Evolutionary conservation across 495 filamentous ascomycete genomes (phyloP).

Genomic region (Lophiostoma macrostomum): DNA sequence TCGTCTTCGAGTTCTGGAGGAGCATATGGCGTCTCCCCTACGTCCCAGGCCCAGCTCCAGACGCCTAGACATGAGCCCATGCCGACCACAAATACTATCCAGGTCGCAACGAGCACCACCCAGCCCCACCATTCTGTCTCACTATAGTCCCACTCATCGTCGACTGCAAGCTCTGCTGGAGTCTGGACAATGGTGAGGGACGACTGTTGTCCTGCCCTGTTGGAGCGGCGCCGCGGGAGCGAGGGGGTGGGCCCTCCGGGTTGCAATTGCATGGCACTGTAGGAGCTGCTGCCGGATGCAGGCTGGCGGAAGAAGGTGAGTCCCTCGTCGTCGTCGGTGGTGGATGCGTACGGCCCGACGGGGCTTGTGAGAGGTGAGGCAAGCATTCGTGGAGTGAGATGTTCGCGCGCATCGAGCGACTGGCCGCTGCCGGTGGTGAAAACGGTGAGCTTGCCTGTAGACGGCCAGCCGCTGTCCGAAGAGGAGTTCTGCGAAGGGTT

Average conservation of each 20-base stretch:
- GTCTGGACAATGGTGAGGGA: conserved; percentile 45
- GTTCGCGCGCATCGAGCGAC: conserved; percentile 5
- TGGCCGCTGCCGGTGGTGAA: conserved; percentile 39
- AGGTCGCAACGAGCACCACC: conserved; percentile 83
- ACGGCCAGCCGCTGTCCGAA: conserved; percentile 33
- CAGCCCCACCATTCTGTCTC: conserved; percentile 98
- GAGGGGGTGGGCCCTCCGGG: conserved; percentile 37
- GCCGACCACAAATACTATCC: conserved; percentile 90
- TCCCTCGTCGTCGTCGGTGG: conserved; percentile 77
- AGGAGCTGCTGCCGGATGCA: conserved; percentile 15
- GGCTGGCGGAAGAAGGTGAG: conserved; percentile 50
- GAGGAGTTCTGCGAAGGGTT: conserved; percentile 29
- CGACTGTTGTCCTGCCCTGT: conserved; percentile 27
- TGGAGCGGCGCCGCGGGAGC: conserved; percentile 43
- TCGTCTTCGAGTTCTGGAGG: conserved; percentile 92
- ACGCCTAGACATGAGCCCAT: conserved; percentile 95
- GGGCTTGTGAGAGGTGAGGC: conserved; percentile 51
- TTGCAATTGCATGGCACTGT: conserved; percentile 15
- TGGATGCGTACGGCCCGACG: conserved; percentile 61
- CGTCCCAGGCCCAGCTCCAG: conserved; percentile 99
- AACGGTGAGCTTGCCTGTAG: conserved; percentile 20
- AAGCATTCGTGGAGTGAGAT: conserved; percentile 33
- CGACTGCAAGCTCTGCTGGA: conserved; percentile 44
- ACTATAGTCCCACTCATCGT: conserved; percentile 74
- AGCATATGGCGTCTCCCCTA: conserved; percentile 91